These are phyloP conservation scores for Mortierella hygrophila DNA, from an alignment of 192 early-diverging fungal species.

Conservation along the genomic window DNA sequence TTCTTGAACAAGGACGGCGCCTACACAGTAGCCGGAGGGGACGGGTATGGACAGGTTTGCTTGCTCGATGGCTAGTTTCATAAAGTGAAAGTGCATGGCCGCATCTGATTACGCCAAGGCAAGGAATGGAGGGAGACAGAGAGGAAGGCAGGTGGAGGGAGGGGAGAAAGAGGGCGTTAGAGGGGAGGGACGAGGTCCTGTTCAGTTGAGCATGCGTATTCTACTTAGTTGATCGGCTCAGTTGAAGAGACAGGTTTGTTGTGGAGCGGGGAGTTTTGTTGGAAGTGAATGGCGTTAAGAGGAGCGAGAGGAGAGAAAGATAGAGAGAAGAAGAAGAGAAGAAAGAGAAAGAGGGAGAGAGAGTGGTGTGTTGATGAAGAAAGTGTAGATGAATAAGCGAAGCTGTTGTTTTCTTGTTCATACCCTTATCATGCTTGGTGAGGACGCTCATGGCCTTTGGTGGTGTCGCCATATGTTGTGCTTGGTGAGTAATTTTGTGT, in stretches of 20 bases:
- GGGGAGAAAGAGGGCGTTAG: neutral
- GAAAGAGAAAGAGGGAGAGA: neutral
- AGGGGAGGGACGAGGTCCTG: neutral
- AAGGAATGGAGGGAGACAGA: neutral
- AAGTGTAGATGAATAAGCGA: neutral
- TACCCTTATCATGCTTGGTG: neutral
- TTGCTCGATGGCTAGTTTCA: constrained; percentile 87
- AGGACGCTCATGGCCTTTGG: constrained; percentile 2
- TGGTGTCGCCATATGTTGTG: constrained; percentile 7
- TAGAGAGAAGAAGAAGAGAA: neutral
- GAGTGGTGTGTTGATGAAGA: neutral
- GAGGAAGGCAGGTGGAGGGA: neutral
- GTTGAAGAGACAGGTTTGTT: neutral
- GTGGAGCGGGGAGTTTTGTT: neutral
- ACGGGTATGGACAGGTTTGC: constrained; percentile 84
- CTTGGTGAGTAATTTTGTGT: neutral
- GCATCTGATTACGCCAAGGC: constrained; percentile 18
- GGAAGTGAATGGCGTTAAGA: neutral
- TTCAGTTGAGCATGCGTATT: neutral
- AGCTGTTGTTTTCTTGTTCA: neutral
- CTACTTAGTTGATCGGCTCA: neutral
- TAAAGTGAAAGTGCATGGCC: constrained; percentile 73
- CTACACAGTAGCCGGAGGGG: constrained; percentile 92
- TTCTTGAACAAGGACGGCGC: constrained; percentile 78
- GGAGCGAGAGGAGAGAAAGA: neutral